Base-by-base conservation (phyloP, 805 yeast genomes). In the Starmera caribaea region DNA sequence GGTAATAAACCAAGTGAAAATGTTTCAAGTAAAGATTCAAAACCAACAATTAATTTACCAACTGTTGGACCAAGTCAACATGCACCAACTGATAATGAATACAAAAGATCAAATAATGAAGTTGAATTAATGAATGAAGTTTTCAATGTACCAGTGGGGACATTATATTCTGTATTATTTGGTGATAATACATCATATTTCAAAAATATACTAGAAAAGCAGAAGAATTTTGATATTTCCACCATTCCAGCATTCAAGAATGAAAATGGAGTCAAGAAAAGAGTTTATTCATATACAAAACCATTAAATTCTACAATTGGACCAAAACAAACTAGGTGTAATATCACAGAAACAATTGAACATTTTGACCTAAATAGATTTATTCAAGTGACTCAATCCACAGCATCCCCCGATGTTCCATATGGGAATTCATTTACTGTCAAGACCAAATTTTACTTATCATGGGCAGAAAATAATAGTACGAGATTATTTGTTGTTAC, bases 381-480 rank as follows among this genome's bases (percentile, higher is more conserved):
- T 46, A 71, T 86, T 15, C 71, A 76, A 41, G 76, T 89, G 1
- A 59, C 74, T 3, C 76, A 80, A 35, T 62, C 72, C 2, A 76
- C 90, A 0, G 61, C 62, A 26, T 87, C 97, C 0, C 99, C 98
- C 0, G 94, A 88, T 56, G 97, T 92, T 8, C 98, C 99, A 1
- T 82, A 89, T 50, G 95, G 95, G 10, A 70, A 68, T 44, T 69
- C 79, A 1, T 84, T 84, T 49, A 67, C 71, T 32, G 83, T 82
- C 2, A 65, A 69, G 34, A 78, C 89, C 2, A 68, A 71, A 31
- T 66, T 76, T 16, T 74, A 66, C 51, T 49, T 82, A 7, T 68
- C 73, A n/a, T 84, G 95, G 94, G 65, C 59, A 12, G 77, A 69
- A 1, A 66, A 65, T 10, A 78, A 79, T 52, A 38, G 59, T 3